Evolutionary conservation across 2,329 filamentous ascomycete genomes (phyloP), one percentile per base, ranked within the genome.

Genomic region (Phoma herbarum): DNA sequence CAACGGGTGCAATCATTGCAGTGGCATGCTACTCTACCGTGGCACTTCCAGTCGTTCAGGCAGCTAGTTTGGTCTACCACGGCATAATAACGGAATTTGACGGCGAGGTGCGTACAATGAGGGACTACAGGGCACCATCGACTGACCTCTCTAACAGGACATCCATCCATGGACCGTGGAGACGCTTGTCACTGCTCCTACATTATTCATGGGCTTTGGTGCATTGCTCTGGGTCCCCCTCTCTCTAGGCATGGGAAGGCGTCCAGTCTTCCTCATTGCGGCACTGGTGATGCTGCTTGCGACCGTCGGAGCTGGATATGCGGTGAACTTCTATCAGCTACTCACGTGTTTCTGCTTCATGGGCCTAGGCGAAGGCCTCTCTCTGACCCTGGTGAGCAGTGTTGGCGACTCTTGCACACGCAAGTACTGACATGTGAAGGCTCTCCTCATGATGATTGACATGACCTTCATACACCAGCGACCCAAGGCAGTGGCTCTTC

Each of bases 391-490:
- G 25, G 69, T 72, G 20, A 62, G 76, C 68, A n/a, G 12, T 4
- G 11, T 39, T 3, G 11, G 7, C 5, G 11, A 16, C 20, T 14
- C 2, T 31, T 20, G 9, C 33, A 20, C 6, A 5, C 14, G 3
- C 14, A 7, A 12, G 18, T 22, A n/a, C 46, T 67, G 26, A 62
- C 5, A 4, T 12, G 1, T 8, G 4, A 20, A 79, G 77, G 64
- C 68, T 12, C 63, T 78, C 3, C 61, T 79, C 1, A 73, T 75
- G 51, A 55, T 79, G 12, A 75, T 80, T 26, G 77, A 80, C 49
- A 56, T 79, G 41, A 77, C 77, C 0, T 80, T 77, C 60, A 77
- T 79, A 42, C 69, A 77, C 45, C 71, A 79, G 55, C 70, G 78
- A 4, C 73, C 78, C 0, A 63, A 63, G 23, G 72, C 70, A 3